Base-by-base conservation (phyloP, 2,329 filamentous ascomycete genomes). In the Penicillium freii region DNA sequence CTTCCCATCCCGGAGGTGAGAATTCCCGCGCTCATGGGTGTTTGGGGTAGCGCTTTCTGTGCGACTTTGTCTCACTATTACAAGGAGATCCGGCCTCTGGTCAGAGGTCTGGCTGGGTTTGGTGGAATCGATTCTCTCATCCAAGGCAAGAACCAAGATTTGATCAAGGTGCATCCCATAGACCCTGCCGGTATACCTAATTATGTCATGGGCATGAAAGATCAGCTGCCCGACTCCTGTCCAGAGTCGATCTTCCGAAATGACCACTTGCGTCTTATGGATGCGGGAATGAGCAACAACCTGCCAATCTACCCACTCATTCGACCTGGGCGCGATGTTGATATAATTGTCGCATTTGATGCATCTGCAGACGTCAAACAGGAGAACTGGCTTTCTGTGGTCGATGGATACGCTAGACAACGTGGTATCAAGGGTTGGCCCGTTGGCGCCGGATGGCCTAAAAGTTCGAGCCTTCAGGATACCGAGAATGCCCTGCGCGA, bases 241-340 rank as follows among this genome's bases (percentile, higher is more conserved):
- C 92, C 94, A 0, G 84, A 87, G 33, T 91, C 85, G 57, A 84
- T 96, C 39, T 87, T 90, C 66, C 80, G 84, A 19, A 82, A 81
- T 15, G 81, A 87, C 44, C 88, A 96, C 71, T 81, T 93, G 19
- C 87, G 90, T 62, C 82, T 93, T 17, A 97, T 97, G 92, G 94
- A 99, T 73, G 92, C 94, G 1, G 94, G 94, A 50, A 99, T 99
- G 94, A 95, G 90, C 63, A 97, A 99, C 72, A 99, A 99, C 69
- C 81, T 99, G 9, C 94, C 94, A 1, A 92, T 97, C 42, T 99
- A 99, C 71, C 94, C 94, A 0, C 82, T 97, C 4, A 85, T 99
- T 19, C 87, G 94, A 11, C 91, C 91, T 0, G 93, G 92, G 2
- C 84, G 94, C 36, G 84, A 96, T 56, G 88, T 99, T 6, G 94